Percentiles rank a stretch among this genome's conserved stretches.
These are phyloP conservation scores for Suillus americanus DNA, from an alignment of 768 basidiomycete genomes.

Conservation along the genomic window DNA sequence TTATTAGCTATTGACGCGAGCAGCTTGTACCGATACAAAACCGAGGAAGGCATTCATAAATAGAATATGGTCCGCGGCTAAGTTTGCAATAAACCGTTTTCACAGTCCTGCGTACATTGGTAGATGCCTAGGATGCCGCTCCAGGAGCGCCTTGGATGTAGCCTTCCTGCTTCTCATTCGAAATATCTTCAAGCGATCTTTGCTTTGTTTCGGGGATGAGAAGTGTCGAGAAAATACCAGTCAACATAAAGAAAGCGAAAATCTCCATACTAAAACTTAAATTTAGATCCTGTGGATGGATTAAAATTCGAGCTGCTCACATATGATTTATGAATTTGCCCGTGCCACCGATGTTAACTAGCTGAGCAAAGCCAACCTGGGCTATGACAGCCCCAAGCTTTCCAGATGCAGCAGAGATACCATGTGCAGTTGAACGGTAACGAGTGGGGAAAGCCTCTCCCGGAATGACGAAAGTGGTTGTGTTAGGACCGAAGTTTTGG, in stretches of 20 bases:
- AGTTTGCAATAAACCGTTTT: neutral
- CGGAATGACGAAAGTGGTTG: conserved; percentile 78
- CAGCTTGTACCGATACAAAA: neutral
- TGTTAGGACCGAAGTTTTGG: conserved; percentile 87
- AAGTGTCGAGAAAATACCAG: conserved; percentile 78
- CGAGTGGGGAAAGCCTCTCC: conserved; percentile 88
- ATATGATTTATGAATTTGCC: conserved; percentile 66
- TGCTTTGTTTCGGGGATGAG: conserved; percentile 80
- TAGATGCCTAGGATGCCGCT: neutral
- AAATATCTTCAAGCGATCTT: conserved; percentile 66
- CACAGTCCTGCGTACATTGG: neutral
- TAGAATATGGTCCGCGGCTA: neutral
- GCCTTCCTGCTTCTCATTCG: conserved; percentile 65
- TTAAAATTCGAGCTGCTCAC: conserved; percentile 38
- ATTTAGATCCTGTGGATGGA: conserved; percentile 10
- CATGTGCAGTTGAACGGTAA: conserved; percentile 83
- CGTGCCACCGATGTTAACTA: conserved; percentile 68
- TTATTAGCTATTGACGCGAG: neutral
- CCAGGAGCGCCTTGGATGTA: conserved; percentile 39
- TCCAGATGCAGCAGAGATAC: conserved; percentile 80
- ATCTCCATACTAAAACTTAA: conserved; percentile 57
- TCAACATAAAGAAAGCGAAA: conserved; percentile 86
- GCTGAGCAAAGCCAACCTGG: conserved; percentile 70
- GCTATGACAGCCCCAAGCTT: conserved; percentile 83
- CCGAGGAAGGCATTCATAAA: neutral